These are phyloP conservation scores for Athelia sp. DNA, from an alignment of 1,284 basidiomycete genomes.

Conservation along the genomic window DNA sequence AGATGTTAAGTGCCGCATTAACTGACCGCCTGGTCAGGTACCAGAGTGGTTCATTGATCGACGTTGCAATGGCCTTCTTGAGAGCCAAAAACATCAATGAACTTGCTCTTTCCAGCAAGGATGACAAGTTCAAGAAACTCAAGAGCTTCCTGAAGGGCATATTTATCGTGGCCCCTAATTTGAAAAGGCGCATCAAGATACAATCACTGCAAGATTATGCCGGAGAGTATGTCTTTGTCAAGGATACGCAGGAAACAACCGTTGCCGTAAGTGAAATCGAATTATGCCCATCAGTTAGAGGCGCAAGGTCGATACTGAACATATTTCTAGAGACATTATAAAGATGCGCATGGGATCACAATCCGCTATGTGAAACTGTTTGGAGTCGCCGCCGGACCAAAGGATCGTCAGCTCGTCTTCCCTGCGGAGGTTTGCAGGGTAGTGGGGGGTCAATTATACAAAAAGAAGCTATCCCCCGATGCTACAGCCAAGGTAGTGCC, in stretches of 20 bases:
- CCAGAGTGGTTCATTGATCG: slow-evolving; percentile 21
- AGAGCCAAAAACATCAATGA: slow-evolving; percentile 12
- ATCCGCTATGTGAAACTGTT: slow-evolving; percentile 30
- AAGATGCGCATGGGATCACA: slow-evolving; percentile 20
- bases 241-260: slow-evolving; percentile 23
- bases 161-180: slow-evolving; percentile 17
- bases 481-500: slow-evolving; percentile 33
- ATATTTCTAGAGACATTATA: slow-evolving; percentile 34
- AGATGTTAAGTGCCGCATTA: neutral
- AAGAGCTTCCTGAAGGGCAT: slow-evolving; percentile 28
- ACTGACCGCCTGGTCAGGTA: slow-evolving; percentile 23
- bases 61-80: slow-evolving; percentile 21
- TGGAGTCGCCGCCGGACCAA: slow-evolving; percentile 29
- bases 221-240: slow-evolving; percentile 24
- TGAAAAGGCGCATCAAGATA: slow-evolving; percentile 13
- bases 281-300: too few species aligned
- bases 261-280: slow-evolving; percentile 33
- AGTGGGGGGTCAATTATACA: slow-evolving; percentile 41
- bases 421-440: slow-evolving; percentile 47
- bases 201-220: slow-evolving; percentile 7
- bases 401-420: slow-evolving; percentile 28
- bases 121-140: slow-evolving; percentile 20
- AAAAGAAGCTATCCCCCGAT: slow-evolving; percentile 35
- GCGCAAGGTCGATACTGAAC: too few species aligned
- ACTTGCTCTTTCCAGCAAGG: slow-evolving; percentile 13